phyloP scores from a whole-genome alignment of 257 asterid genomes.

The Nicotiana tomentosiformis region DNA sequence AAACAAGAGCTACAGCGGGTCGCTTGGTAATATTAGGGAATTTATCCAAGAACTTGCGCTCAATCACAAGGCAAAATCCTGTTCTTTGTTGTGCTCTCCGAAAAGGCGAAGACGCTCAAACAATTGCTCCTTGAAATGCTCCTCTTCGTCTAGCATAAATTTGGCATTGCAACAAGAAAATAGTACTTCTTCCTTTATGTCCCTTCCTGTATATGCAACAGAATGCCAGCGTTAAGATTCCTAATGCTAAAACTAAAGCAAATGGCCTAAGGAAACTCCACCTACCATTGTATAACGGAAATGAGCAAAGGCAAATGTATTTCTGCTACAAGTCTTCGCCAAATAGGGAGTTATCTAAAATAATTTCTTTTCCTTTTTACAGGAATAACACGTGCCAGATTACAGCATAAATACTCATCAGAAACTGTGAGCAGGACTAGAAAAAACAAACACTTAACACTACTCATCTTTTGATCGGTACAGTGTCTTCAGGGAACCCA shows the following conservation, averaged over 20 bases:
- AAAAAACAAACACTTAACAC: not conserved
- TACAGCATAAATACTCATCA: not conserved
- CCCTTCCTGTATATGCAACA: constrained; percentile 28
- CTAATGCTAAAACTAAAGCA: not conserved
- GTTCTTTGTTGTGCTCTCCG: constrained; percentile 59
- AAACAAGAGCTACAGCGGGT: constrained; percentile 92
- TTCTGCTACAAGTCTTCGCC: not conserved
- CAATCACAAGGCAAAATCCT: constrained; percentile 96
- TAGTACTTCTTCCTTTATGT: constrained; percentile 52
- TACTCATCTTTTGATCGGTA: not conserved
- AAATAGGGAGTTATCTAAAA: not conserved
- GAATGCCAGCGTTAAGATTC: not conserved
- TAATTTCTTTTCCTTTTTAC: not conserved
- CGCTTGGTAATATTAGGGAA: constrained; percentile 71
- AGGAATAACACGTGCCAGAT: not conserved
- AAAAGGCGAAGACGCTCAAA: constrained; percentile 60
- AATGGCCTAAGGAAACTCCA: not conserved
- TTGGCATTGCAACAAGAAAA: constrained; percentile 88
- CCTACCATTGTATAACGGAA: too few species aligned
- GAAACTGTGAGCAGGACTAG: not conserved
- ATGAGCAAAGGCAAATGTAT: too few species aligned
- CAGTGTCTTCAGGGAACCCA: too few species aligned
- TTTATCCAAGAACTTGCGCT: constrained; percentile 91
- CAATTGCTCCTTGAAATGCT: constrained; percentile 88
- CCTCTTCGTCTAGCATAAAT: constrained; percentile 98